phyloP scores from a whole-genome alignment of 2,329 filamentous ascomycete species.

The Xylariaceae sp. region DNA sequence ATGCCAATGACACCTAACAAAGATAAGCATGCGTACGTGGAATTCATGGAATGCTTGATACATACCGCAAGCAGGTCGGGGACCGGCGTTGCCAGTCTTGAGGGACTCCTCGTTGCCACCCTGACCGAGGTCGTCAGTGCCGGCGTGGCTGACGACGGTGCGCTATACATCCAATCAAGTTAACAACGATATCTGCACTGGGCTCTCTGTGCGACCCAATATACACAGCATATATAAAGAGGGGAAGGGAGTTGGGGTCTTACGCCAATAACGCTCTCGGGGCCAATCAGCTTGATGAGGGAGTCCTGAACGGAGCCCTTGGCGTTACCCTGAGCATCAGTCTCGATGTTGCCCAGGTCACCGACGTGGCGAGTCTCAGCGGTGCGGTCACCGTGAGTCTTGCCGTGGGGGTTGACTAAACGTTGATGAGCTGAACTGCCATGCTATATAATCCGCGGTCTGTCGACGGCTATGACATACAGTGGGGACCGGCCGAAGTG shows the following conservation, averaged over 20 bases:
- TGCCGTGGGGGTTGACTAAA: conserved; percentile 88
- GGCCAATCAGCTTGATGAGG: conserved; percentile 90
- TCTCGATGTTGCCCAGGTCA: conserved; percentile 96
- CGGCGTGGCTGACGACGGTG: conserved; percentile 88
- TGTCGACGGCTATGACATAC: conserved; percentile 48
- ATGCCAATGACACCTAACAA: conserved; percentile 77
- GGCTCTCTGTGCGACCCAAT: not conserved
- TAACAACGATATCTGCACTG: not conserved
- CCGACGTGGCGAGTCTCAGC: conserved; percentile 90
- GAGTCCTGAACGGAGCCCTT: conserved; percentile 75
- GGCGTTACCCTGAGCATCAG: conserved; percentile 85
- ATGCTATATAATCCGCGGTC: not conserved
- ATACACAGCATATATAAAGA: not conserved
- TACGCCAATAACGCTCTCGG: conserved; percentile 91
- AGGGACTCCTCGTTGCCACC: conserved; percentile 89
- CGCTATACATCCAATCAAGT: conserved; percentile 51
- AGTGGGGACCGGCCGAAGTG: conserved; percentile 96
- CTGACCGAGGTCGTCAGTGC: conserved; percentile 95
- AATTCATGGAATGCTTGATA: not conserved
- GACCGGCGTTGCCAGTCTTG: conserved; percentile 96
- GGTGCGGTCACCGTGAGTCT: conserved; percentile 81
- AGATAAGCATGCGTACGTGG: conserved; percentile 8
- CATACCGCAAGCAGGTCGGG: conserved; percentile 89
- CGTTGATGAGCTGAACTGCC: conserved; percentile 13
- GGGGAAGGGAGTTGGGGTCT: conserved; percentile 28